Percentiles rank a stretch among this genome's conserved stretches.
These are phyloP conservation scores for Chytriomyces sp. DNA, from an alignment of 192 early-diverging fungal species.

Conservation along the genomic window DNA sequence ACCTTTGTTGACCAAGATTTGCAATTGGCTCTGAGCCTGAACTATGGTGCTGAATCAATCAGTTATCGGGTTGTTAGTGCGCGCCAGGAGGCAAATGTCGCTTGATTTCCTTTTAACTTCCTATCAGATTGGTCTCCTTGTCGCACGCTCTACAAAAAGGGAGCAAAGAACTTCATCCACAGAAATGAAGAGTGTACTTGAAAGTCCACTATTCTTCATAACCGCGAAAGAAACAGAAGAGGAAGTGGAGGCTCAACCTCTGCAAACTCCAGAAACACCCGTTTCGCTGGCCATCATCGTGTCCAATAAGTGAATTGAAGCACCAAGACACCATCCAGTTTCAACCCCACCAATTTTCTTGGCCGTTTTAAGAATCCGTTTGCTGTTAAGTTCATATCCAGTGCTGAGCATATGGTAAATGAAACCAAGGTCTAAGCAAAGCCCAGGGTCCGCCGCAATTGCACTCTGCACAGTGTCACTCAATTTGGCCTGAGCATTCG, in stretches of 20 bases:
- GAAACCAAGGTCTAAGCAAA: slow-evolving; percentile 90
- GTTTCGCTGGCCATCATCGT: slow-evolving; percentile 22
- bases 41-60: too few species aligned
- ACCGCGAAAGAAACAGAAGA: too few species aligned
- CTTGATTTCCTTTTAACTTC: too few species aligned
- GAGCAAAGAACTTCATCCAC: too few species aligned
- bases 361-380: slow-evolving; percentile 73
- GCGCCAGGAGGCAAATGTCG: too few species aligned
- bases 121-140: too few species aligned
- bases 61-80: too few species aligned
- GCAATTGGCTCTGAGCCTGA: too few species aligned
- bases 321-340: slow-evolving; percentile 96
- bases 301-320: slow-evolving; percentile 83
- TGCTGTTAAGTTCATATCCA: slow-evolving; percentile 80
- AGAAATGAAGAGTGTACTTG: too few species aligned
- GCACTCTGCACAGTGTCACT: slow-evolving; percentile 4
- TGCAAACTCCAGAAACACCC: slow-evolving; percentile 14
- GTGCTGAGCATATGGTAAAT: slow-evolving; percentile 79
- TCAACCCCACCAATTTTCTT: slow-evolving; percentile 92
- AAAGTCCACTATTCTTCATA: too few species aligned
- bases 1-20: too few species aligned
- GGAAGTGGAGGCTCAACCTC: neutral
- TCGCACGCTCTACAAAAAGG: too few species aligned
- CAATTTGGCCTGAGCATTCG: neutral
- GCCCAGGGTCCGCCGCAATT: slow-evolving; percentile 60